A percentile compares a stretch with the other conserved stretches of the same genome.
Conservation (phyloP, 345 rosid species). For the Rhodamnia rubescens region DNA sequence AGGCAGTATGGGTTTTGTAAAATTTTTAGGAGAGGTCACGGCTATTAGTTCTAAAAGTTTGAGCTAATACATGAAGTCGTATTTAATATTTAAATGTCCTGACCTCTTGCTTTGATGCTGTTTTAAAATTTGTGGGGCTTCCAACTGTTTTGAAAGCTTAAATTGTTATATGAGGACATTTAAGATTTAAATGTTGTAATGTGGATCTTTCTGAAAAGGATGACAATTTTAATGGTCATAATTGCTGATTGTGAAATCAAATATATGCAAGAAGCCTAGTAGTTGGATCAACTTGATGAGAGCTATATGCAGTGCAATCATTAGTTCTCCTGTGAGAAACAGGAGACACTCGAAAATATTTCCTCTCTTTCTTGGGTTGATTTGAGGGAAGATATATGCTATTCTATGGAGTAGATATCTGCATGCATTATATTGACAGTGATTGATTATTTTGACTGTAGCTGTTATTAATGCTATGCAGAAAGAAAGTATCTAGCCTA, state of each 20-base stretch:
- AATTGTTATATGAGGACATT: too few relatives aligned
- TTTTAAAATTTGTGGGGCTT: too few relatives aligned
- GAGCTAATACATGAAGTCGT: too few relatives aligned
- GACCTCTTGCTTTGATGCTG: too few relatives aligned
- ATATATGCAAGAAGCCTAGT: background rate
- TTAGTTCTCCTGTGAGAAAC: background rate
- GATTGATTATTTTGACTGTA: background rate
- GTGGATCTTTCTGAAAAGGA: too few relatives aligned
- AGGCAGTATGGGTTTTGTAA: too few relatives aligned
- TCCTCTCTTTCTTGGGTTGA: background rate
- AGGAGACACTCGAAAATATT: background rate
- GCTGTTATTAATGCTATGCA: conserved; percentile 10
- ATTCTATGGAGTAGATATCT: background rate
- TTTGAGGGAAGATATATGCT: background rate
- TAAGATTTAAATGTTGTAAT: too few relatives aligned
- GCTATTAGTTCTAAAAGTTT: too few relatives aligned
- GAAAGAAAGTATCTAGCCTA: conserved; percentile 76
- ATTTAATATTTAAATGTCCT: too few relatives aligned
- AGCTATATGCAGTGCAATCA: background rate
- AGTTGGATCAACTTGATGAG: background rate
- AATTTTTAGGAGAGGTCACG: too few relatives aligned
- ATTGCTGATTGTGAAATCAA: background rate
- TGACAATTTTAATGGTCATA: too few relatives aligned
- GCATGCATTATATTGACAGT: background rate
- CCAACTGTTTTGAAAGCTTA: too few relatives aligned